Evolutionary conservation across 2,329 filamentous ascomycete genomes (phyloP).

Genomic region (Alternaria arbusti): DNA sequence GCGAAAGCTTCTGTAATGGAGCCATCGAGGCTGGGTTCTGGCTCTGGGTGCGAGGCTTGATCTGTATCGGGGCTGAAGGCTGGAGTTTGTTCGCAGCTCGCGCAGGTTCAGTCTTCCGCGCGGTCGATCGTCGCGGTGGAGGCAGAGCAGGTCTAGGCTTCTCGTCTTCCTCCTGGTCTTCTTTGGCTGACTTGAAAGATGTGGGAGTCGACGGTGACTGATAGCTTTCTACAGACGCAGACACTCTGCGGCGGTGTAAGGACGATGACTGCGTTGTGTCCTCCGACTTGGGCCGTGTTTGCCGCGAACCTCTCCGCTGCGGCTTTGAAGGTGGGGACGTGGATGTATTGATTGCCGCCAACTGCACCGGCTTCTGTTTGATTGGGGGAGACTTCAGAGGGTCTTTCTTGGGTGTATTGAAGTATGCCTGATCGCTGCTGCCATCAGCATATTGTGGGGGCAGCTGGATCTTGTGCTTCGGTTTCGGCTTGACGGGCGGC

Average conservation of each 20-base stretch:
- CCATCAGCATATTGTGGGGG: slow-evolving; percentile 24
- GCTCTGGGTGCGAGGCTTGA: slow-evolving; percentile 43
- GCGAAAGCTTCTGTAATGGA: slow-evolving; percentile 29
- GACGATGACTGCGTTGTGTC: slow-evolving; percentile 28
- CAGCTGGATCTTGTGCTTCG: slow-evolving; percentile 31
- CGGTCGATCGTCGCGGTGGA: slow-evolving; percentile 44
- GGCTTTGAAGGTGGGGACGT: slow-evolving; percentile 25
- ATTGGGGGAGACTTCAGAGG: slow-evolving; percentile 32
- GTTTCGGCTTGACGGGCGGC: slow-evolving; percentile 40
- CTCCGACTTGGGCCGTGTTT: slow-evolving; percentile 29
- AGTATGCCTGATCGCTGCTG: slow-evolving; percentile 17
- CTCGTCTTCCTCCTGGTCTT: slow-evolving; percentile 38
- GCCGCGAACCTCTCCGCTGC: slow-evolving; percentile 24
- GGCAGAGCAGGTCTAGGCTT: slow-evolving; percentile 42
- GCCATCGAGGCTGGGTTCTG: slow-evolving; percentile 34
- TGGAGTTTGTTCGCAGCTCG: slow-evolving; percentile 11
- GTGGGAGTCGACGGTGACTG: slow-evolving; percentile 38
- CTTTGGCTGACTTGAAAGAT: slow-evolving; percentile 46
- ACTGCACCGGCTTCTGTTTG: slow-evolving; percentile 34
- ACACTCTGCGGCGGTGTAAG: slow-evolving; percentile 25
- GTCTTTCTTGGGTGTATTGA: slow-evolving; percentile 27
- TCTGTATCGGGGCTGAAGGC: slow-evolving; percentile 28
- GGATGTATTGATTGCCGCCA: slow-evolving; percentile 27
- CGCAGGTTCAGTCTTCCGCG: slow-evolving; percentile 15
- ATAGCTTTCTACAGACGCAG: slow-evolving; percentile 35